A percentile compares a stretch with the other conserved stretches of the same genome.
Evolutionary conservation across 2,329 filamentous ascomycete species (phyloP).

Genomic region (Calcarisporium arbuscula): DNA sequence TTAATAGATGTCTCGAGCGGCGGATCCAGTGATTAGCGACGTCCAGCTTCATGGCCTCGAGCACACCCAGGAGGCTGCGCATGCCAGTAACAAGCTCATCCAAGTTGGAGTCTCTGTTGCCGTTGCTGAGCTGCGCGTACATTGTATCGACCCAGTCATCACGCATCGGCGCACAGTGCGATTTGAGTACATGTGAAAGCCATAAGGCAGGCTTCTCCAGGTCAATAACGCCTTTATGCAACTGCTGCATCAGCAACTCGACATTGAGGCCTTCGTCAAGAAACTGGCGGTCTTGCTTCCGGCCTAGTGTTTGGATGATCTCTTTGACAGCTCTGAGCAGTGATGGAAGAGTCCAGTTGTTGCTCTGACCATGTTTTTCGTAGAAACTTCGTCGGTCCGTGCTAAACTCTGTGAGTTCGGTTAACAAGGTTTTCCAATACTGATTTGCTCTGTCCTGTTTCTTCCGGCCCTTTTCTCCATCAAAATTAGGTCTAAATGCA

Average conservation of each 20-base stretch:
- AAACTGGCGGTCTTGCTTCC: constrained; percentile 71
- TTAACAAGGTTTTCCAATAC: constrained; percentile 67
- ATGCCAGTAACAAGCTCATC: constrained; percentile 72
- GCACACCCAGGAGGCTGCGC: constrained; percentile 69
- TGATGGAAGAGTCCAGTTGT: constrained; percentile 61
- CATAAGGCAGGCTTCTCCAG: constrained; percentile 74
- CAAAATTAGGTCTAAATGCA: constrained; percentile 83
- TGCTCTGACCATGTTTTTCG: constrained; percentile 37
- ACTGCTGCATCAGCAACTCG: constrained; percentile 83
- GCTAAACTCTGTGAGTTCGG: constrained; percentile 48
- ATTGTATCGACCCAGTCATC: constrained; percentile 87
- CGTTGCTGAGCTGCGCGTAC: constrained; percentile 69
- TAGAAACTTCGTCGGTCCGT: constrained; percentile 43
- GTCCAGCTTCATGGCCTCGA: constrained; percentile 96
- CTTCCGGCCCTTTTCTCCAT: constrained; percentile 74
- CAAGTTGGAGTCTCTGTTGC: constrained; percentile 65
- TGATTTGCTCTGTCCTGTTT: constrained; percentile 71
- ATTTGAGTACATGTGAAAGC: constrained; percentile 78
- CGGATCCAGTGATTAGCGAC: constrained; percentile 95
- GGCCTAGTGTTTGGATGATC: constrained; percentile 82
- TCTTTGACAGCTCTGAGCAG: constrained; percentile 78
- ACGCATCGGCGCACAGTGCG: constrained; percentile 92
- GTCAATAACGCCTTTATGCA: constrained; percentile 79
- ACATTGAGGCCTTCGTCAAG: constrained; percentile 82
- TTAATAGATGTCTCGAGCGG: constrained; percentile 73